Evolutionary conservation across 2,329 filamentous ascomycete genomes (phyloP), one percentile per base, ranked within the genome.

Genomic region (Cylindrodendrum hubeiense): DNA sequence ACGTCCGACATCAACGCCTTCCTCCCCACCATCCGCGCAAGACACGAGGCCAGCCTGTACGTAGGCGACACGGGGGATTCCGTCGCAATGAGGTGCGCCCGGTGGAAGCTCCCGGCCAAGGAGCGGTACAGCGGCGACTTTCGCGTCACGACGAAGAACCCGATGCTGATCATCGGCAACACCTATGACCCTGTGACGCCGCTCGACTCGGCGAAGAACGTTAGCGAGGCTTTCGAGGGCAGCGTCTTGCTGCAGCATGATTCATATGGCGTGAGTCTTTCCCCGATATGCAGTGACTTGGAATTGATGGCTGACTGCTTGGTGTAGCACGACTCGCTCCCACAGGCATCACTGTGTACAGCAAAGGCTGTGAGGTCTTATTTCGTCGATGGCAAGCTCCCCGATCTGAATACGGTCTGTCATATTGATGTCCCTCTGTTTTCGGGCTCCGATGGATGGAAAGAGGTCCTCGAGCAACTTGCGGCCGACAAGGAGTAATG

Each of bases 161-260:
- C 79, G 0, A 52, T 83, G 2, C 70, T 84, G 2, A 63, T 84
- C 15, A 73, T 83, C 10, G 77, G 78, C 8, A 83, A 80, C 62
- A 77, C 75, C 0, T 72, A 72, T 28, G 82, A 84, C 55, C 76
- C 75, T 0, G 71, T 78, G n/a, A 82, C 79, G 2, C 80, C 82
- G 2, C 66, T 83, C 7, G 68, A 55, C 3, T 80, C 79, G 19
- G 81, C 80, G 1, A 70, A 68, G 47, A 81, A 81, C 46, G 71
- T 79, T 34, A 81, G 78, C 30, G 63, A 71, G 5, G 75, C 74
- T 1, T 79, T 83, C 33, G 67, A 79, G 26, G 78, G 77, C 1
- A 83, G 81, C 37, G 75, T 76, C 9, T 68, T 83, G 5, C 74
- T 82, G 6, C 71, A 79, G 39, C 75, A 80, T 5, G 73, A 79